Conservation (phyloP, 805 yeast genomes). For the Blastobotrys robertii region DNA sequence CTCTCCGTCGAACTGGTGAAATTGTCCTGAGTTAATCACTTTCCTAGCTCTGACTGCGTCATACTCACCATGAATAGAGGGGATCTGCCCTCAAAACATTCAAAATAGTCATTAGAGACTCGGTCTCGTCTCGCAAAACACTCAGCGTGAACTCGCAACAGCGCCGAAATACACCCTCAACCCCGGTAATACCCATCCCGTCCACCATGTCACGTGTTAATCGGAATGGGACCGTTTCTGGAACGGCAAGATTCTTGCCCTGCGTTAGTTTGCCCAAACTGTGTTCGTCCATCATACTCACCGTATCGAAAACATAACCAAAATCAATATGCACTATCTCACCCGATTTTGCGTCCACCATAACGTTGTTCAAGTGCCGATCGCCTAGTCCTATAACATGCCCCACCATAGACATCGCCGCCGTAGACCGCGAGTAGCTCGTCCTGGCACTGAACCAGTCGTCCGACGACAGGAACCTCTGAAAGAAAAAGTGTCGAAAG, state of each 20-base stretch:
- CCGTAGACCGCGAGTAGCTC: constrained; percentile 66
- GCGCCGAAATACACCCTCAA: constrained; percentile 62
- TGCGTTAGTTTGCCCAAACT: not conserved
- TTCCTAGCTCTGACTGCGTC: not conserved
- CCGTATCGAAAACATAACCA: constrained; percentile 92
- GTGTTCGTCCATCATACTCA: not conserved
- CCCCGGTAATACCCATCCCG: constrained; percentile 86
- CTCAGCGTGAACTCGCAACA: constrained; percentile 65
- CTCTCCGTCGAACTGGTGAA: constrained; percentile 3
- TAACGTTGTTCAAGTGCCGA: constrained; percentile 82
- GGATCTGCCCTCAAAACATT: constrained; percentile 91
- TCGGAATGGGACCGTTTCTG: constrained; percentile 91
- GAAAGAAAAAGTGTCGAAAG: constrained; percentile 60
- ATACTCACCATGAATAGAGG: constrained; percentile 62
- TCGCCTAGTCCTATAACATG: constrained; percentile 89
- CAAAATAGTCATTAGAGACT: constrained; percentile 66
- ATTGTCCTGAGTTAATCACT: too few relatives aligned
- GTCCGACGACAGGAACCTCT: constrained; percentile 54
- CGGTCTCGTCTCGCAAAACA: constrained; percentile 54
- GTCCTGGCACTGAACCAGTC: constrained; percentile 63
- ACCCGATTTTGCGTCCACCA: constrained; percentile 72
- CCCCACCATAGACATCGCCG: constrained; percentile 80
- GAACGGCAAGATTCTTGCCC: constrained; percentile 69
- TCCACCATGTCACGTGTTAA: constrained; percentile 84
- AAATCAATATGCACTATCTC: constrained; percentile 94